These are phyloP conservation scores for Musa beccarii DNA, from an alignment of 176 grass and related monocot genomes.

Conservation along the genomic window DNA sequence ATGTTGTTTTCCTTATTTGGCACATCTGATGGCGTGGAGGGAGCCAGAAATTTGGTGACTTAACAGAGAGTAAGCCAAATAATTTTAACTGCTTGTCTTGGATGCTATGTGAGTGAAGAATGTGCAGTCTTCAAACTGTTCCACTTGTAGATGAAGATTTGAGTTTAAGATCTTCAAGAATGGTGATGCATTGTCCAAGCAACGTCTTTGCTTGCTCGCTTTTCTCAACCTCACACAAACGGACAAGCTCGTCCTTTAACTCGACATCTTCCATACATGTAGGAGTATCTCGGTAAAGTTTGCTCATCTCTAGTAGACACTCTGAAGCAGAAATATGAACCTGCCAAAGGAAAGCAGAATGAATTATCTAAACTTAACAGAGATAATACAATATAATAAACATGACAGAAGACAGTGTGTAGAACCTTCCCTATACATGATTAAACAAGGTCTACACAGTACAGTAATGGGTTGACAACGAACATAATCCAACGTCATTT, in stretches of 20 bases:
- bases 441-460: no score
- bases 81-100: no score
- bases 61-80: no score
- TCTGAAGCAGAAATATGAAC: conserved; percentile 76
- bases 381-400: not conserved
- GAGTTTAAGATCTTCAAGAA: conserved; percentile 24
- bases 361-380: conserved; percentile 5
- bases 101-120: not conserved
- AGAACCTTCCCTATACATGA: no score
- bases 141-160: not conserved
- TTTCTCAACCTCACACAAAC: conserved; percentile 61
- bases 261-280: conserved; percentile 39
- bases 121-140: not conserved
- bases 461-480: no score
- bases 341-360: conserved; percentile 31
- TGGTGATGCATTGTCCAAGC: conserved; percentile 51
- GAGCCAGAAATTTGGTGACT: not conserved
- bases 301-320: conserved; percentile 68
- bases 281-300: conserved; percentile 67
- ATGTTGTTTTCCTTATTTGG: no score
- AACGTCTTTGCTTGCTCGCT: conserved; percentile 70
- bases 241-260: conserved; percentile 48
- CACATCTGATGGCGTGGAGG: not conserved
- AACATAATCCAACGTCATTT: no score
- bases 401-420: no score